These are phyloP conservation scores for Globisporangium nunn DNA, from an alignment of 352 stramenopile species.

Conservation along the genomic window DNA sequence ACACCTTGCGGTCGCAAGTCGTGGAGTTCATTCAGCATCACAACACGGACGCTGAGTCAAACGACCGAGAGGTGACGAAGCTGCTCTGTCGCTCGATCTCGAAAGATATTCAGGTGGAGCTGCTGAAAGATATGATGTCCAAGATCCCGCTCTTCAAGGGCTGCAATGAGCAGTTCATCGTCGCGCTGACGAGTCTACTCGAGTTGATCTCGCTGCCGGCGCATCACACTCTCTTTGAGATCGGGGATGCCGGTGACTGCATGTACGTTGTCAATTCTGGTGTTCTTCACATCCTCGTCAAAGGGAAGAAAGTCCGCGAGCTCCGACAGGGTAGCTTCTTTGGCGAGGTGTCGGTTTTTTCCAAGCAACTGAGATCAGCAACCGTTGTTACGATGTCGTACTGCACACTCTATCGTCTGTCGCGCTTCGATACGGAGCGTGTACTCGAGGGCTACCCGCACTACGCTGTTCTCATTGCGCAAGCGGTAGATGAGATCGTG, in stretches of 20 bases:
- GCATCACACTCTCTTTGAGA: slow-evolving; percentile 44
- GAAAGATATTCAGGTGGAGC: slow-evolving; percentile 66
- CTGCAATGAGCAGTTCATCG: slow-evolving; percentile 53
- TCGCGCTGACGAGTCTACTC: slow-evolving; percentile 55
- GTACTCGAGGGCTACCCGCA: slow-evolving; percentile 48
- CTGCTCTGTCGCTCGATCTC: slow-evolving; percentile 64
- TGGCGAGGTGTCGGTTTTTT: slow-evolving; percentile 66
- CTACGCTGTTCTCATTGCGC: slow-evolving; percentile 23
- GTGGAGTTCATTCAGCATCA: slow-evolving; percentile 59
- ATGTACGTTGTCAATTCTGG: slow-evolving; percentile 75
- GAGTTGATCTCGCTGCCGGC: slow-evolving; percentile 53
- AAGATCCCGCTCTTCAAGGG: slow-evolving; percentile 57
- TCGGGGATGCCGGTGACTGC: slow-evolving; percentile 49
- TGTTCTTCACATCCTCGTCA: slow-evolving; percentile 50
- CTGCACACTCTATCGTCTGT: slow-evolving; percentile 52
- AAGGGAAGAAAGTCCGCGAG: slow-evolving; percentile 49
- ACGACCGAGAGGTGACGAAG: slow-evolving; percentile 55
- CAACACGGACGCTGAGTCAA: slow-evolving; percentile 61
- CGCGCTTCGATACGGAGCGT: slow-evolving; percentile 44
- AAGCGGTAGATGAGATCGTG: slow-evolving; percentile 31
- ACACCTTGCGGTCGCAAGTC: slow-evolving; percentile 33
- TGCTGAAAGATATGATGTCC: slow-evolving; percentile 48
- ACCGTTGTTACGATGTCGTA: slow-evolving; percentile 53
- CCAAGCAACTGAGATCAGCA: slow-evolving; percentile 37
- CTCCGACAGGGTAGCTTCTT: slow-evolving; percentile 62